These are phyloP conservation scores for Acanthamoeba culbertsoni DNA, from an alignment of 208 protist species.

Conservation along the genomic window DNA sequence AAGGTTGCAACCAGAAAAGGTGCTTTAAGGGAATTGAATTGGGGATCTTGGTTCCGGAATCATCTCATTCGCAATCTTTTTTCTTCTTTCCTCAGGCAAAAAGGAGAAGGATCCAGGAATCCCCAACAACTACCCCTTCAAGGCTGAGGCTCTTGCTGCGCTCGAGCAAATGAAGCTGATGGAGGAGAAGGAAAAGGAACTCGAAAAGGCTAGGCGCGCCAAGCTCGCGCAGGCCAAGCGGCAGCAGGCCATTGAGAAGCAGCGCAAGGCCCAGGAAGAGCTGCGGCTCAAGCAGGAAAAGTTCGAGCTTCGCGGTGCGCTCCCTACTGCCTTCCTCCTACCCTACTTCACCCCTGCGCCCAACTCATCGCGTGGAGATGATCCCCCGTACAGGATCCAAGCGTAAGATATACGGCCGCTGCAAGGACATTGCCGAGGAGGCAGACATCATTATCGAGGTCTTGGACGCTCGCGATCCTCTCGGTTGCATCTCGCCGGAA, in stretches of 20 bases:
- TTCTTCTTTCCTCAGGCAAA: neutral
- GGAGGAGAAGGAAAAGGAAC: neutral
- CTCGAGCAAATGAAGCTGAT: neutral
- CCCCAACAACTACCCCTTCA: conserved; percentile 16
- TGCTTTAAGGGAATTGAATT: neutral
- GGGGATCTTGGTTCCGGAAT: no score
- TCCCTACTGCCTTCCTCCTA: neutral
- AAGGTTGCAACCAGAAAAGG: neutral
- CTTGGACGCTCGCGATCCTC: conserved; percentile 2
- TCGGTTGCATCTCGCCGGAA: conserved; percentile 4
- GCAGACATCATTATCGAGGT: conserved; percentile 19
- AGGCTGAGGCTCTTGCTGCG: neutral
- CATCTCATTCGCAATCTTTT: neutral
- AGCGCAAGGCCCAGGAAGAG: neutral
- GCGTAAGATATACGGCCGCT: conserved; percentile 5
- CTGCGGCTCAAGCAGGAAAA: neutral
- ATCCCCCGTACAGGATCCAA: neutral
- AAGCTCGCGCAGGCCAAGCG: neutral
- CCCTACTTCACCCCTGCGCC: neutral
- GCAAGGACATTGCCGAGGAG: neutral
- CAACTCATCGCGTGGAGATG: no score
- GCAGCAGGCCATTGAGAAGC: neutral
- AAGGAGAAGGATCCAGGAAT: conserved; percentile 20
- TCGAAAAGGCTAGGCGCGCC: neutral
- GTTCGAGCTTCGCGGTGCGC: neutral